Base-by-base conservation (phyloP, 306 rosid species). In the Canavalia gladiata region DNA sequence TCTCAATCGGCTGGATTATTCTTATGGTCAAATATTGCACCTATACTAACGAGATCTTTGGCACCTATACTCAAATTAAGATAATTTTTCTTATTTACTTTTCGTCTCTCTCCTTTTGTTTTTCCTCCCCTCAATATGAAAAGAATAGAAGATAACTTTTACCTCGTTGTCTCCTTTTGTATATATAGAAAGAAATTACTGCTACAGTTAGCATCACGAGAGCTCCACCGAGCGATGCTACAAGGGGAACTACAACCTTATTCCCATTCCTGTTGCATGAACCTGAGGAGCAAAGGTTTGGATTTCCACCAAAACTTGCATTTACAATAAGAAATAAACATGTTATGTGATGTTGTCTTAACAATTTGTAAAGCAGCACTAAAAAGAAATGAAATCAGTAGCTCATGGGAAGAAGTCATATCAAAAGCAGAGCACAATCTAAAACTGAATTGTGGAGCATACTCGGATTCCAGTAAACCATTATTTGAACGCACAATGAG, bases 151-250 rank as follows among this genome's bases (percentile, higher is more conserved):
- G 8, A 4, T 9, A 13, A 29, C 45, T 29, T 4, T 31, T 75
- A 79, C 87, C 63, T 34, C 1, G 39, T 51, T 82, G 68, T 63
- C 78, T 83, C 66, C 51, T 76, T 75, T 81, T 81, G 72, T 68
- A 63, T 50, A 82, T 29, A 31, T 9, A 34, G 18, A 82, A 76
- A 72, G 78, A 73, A 75, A 84, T 54, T 30, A 74, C 39, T 33
- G 83, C 68, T 1, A 66, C 84, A 47, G 50, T 59, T 42, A 86
- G 69, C 3, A 84, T 65, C 47, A 86, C 3, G 55, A 83, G 74
- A 71, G 87, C 54, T 34, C 94, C 92, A 41, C 80, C 87, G 2
- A 90, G 76, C 41, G 97, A 78, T 73, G 87, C 82, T 41, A 80
- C 77, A 29, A 88, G 31, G 72, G 93, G 89, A 81, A 88, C 68